A percentile compares a stretch with the other conserved stretches of the same genome.
Conservation (phyloP, 2,329 filamentous ascomycete genomes). For the Pezicula rhizophila region DNA sequence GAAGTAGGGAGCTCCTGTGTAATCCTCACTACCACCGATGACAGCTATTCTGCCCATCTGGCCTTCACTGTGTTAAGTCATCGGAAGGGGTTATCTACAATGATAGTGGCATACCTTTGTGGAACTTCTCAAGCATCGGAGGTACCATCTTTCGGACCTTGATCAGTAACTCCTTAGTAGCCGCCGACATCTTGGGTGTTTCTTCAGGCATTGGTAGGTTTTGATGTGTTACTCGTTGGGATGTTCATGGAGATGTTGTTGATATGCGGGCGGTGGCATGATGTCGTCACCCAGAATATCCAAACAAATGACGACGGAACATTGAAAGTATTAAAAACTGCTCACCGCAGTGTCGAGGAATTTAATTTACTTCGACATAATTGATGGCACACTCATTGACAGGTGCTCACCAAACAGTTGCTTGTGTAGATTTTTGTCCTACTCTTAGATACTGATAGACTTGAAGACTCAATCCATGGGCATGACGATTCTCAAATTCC, state of each 20-base stretch:
- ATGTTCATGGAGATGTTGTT: not conserved
- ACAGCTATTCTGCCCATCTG: constrained; percentile 89
- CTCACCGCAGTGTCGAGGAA: too few species aligned
- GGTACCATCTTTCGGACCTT: constrained; percentile 88
- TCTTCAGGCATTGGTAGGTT: constrained; percentile 20
- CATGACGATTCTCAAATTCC: too few species aligned
- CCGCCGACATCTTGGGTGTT: constrained; percentile 51
- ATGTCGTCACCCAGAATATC: not conserved
- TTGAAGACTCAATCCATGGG: too few species aligned
- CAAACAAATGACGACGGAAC: too few species aligned
- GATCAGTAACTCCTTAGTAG: constrained; percentile 68
- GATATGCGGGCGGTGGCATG: not conserved
- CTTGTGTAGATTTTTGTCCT: too few species aligned
- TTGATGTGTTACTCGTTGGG: not conserved
- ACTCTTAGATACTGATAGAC: too few species aligned
- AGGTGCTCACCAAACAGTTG: too few species aligned
- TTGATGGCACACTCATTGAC: too few species aligned
- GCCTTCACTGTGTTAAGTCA: constrained; percentile 45
- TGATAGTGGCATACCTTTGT: constrained; percentile 63
- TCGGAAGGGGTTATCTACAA: constrained; percentile 1
- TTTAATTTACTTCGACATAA: too few species aligned
- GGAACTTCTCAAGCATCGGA: constrained; percentile 90
- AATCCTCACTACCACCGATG: constrained; percentile 91
- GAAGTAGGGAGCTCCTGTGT: constrained; percentile 96
- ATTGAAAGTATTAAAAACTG: too few species aligned